Evolutionary conservation across 805 yeast species (phyloP).

Genomic region (Saccharomycopsis selenospora): DNA sequence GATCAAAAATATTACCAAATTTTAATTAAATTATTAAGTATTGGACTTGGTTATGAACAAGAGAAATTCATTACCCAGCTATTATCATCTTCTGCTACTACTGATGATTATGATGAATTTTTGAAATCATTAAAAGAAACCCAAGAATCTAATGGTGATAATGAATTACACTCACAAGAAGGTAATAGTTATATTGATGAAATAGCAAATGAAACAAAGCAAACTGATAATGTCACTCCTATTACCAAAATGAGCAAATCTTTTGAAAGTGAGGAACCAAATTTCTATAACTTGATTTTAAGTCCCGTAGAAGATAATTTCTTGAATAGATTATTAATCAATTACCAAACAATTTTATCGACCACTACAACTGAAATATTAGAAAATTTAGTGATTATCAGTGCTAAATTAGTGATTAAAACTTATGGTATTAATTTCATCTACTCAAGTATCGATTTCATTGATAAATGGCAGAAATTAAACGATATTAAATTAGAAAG

Average conservation of each 20-base stretch:
- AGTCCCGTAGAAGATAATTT: neutral
- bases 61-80: neutral
- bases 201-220: too few relatives aligned
- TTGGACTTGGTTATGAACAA: conserved; percentile 8
- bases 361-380: neutral
- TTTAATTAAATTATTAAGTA: conserved; percentile 8
- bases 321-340: neutral
- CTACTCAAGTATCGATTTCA: conserved; percentile 39
- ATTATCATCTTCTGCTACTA: neutral
- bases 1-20: conserved; percentile 5
- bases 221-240: neutral
- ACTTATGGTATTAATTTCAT: conserved; percentile 42
- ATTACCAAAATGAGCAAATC: neutral
- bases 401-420: conserved; percentile 24
- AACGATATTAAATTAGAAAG: neutral
- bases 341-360: conserved; percentile 3
- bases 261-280: conserved; percentile 12
- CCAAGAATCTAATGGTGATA: too few relatives aligned
- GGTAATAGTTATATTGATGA: too few relatives aligned
- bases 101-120: conserved; percentile 1
- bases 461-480: conserved; percentile 37
- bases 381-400: conserved; percentile 7
- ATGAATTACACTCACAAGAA: too few relatives aligned
- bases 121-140: too few relatives aligned
- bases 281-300: conserved; percentile 7